phyloP scores from a whole-genome alignment of 2,329 filamentous ascomycete genomes.

The Fusarium odoratissimum region DNA sequence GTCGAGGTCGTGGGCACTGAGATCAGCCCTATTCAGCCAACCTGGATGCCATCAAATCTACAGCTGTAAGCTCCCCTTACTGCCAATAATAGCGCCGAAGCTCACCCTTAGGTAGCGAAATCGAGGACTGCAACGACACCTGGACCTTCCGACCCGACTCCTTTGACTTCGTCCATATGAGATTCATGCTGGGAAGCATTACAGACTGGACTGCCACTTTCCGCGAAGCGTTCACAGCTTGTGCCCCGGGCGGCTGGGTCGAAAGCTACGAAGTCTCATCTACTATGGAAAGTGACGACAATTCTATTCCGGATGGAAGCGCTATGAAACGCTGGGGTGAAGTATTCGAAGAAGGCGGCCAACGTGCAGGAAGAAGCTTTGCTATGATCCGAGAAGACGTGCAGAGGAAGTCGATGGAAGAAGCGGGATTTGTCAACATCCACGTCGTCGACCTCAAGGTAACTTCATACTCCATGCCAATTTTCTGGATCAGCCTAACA shows the following conservation, averaged over 20 bases:
- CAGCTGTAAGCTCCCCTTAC: background rate
- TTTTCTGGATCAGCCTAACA: background rate
- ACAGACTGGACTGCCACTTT: slow-evolving; percentile 7
- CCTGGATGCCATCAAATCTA: slow-evolving; percentile 17
- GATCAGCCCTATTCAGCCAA: slow-evolving; percentile 21
- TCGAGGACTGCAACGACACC: slow-evolving; percentile 7
- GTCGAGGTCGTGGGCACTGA: slow-evolving; percentile 24
- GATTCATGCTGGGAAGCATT: slow-evolving; percentile 17
- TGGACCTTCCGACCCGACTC: slow-evolving; percentile 9
- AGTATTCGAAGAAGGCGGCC: slow-evolving; percentile 5
- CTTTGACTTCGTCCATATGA: slow-evolving; percentile 14
- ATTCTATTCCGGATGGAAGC: slow-evolving; percentile 7
- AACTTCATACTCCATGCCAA: accelerated
- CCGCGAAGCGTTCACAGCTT: background rate
- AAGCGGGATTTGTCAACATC: slow-evolving; percentile 7
- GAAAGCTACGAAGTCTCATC: slow-evolving; percentile 14
- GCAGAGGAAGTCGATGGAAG: slow-evolving; percentile 6
- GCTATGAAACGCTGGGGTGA: slow-evolving; percentile 14
- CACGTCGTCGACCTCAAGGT: slow-evolving; percentile 15
- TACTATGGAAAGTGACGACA: slow-evolving; percentile 10
- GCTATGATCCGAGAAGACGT: slow-evolving; percentile 3
- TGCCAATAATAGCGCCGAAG: accelerated
- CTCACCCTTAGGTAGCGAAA: background rate
- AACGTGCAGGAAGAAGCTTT: slow-evolving; percentile 6
- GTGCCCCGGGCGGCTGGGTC: slow-evolving; percentile 1